Base-by-base conservation (phyloP, 2,329 filamentous ascomycete species). In the Aspergillus niger region DNA sequence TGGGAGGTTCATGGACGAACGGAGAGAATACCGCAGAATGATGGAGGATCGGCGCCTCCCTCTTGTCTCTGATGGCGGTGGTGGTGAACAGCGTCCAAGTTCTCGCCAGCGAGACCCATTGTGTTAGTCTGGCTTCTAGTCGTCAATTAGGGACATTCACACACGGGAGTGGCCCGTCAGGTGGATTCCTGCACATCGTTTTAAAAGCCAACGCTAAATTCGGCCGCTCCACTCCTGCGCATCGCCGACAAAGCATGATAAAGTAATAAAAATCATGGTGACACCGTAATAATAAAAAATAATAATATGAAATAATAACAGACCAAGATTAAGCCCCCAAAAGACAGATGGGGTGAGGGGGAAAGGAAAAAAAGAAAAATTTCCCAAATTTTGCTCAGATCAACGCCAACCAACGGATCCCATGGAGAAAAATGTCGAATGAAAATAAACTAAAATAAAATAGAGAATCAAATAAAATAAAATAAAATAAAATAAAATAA, bases 161-260 rank as follows among this genome's bases (percentile, higher is more conserved):
- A 50, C 38, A 50, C 38, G 52, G 48, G 57, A 44, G 24, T 39
- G 38, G 36, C 57, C 56, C 51, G 51, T 55, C 50, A 26, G 44
- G 59, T 61, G 55, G 59, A 55, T 61, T 61, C 55, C 41, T 50
- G 55, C 59, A 58, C 57, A 61, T 61, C 59, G 55, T 58, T 47
- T 44, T 52, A 60, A 47, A 44, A 50, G 39, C 41, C 49, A 41
- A 54, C 59, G 54, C 59, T 49, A 61, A 61, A 38, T 43, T 53
- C 44, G 36, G 30, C 22, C 55, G 41, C 43, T 58, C 41, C 55
- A 58, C 57, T 36, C 50, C 60, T 54, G 62, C 58, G 63, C 64
- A 47, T 55, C 52, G 43, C 52, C 38, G 30, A 32, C 52, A 55
- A 55, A 55, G 52, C 38, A 55, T 36, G 52, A 55, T 55, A 44